Percentiles rank a stretch among this genome's conserved stretches.
Evolutionary conservation across 1,284 basidiomycete species (phyloP).

Genomic region (Ceratobasidium sp.): DNA sequence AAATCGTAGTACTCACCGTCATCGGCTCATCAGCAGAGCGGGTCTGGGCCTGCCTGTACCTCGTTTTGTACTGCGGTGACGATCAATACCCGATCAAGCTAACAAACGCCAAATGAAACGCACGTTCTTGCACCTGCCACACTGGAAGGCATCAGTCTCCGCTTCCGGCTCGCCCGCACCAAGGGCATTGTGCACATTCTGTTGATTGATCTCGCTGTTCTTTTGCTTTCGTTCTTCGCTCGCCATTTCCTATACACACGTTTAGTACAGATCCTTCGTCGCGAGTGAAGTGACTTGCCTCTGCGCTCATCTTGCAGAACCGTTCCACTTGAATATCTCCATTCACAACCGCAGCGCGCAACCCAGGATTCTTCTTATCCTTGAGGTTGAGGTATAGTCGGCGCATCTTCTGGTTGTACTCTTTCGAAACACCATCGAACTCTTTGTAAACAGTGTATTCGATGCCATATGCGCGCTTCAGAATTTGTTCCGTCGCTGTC

Average conservation of each 20-base stretch:
- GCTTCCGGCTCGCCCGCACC: slow-evolving; percentile 92
- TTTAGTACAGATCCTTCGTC: not conserved
- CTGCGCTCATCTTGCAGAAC: slow-evolving; percentile 86
- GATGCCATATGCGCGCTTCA: slow-evolving; percentile 70
- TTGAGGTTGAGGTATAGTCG: slow-evolving; percentile 94
- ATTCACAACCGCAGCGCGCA: slow-evolving; percentile 87
- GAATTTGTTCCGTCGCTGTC: slow-evolving; percentile 74
- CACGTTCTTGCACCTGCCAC: slow-evolving; percentile 90
- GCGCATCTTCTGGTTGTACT: slow-evolving; percentile 87
- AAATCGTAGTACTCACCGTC: slow-evolving; percentile 74
- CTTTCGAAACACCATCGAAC: slow-evolving; percentile 63
- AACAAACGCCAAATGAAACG: slow-evolving; percentile 47
- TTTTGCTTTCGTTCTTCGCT: slow-evolving; percentile 90
- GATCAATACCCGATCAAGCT: not conserved
- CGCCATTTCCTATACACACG: slow-evolving; percentile 85
- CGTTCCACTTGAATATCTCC: slow-evolving; percentile 80
- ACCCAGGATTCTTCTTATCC: slow-evolving; percentile 92
- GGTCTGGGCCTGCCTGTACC: slow-evolving; percentile 95
- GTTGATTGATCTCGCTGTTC: slow-evolving; percentile 85
- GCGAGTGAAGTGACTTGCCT: slow-evolving; percentile 63
- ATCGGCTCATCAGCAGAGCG: slow-evolving; percentile 96
- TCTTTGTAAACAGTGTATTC: slow-evolving; percentile 71
- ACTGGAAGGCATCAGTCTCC: slow-evolving; percentile 99
- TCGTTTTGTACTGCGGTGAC: slow-evolving; percentile 79
- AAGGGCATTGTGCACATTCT: slow-evolving; percentile 93